Evolutionary conservation across 345 rosid genomes (phyloP), one percentile per base, ranked within the genome.

Genomic region (Passiflora organensis): DNA sequence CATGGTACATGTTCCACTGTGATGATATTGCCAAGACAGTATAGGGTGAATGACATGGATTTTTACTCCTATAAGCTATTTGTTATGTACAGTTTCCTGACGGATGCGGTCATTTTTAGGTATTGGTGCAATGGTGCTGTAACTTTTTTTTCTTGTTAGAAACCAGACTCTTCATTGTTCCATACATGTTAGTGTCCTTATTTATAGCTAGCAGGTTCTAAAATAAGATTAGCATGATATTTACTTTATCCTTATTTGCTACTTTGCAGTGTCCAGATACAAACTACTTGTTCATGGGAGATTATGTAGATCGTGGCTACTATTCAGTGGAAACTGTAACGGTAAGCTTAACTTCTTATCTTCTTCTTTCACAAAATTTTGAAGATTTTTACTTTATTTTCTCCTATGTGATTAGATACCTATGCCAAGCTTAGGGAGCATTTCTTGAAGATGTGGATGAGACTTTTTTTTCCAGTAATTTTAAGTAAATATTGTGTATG

Each of bases 281-380:
- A 62, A 90, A 84, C 74, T 90, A 90, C 76, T 72, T 90, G 66
- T 89, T 91, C 67, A 91, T 91, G 96, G 95, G 98, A 71, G 96
- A 91, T 66, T 88, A 91, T 63, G 98, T 91, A 43, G 95, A 91
- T 55, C 95, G 95, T 67, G 96, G 96, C 28, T 91, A 91, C 72
- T 91, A 91, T 67, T 91, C 98, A 39, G 93, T 91, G 46, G 98
- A 91, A 74, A 91, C 98, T 62, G 96, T 91, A 38, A 80, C 98
- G 60, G 98, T 90, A 77, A 43, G 85, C 67, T 37, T n/a, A n/a
- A n/a, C n/a, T 39, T 20, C 18, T 10, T 21, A 28, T 13, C 12
- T 34, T 18, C 15, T 16, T 4, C 37, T 21, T n/a, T 4, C 43
- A 17, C 8, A 24, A 13, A n/a, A 13, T 10, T 51, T 44, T 32